Evolutionary conservation across 139 green algal genomes (phyloP).

Genomic region (Volvox reticuliferus): DNA sequence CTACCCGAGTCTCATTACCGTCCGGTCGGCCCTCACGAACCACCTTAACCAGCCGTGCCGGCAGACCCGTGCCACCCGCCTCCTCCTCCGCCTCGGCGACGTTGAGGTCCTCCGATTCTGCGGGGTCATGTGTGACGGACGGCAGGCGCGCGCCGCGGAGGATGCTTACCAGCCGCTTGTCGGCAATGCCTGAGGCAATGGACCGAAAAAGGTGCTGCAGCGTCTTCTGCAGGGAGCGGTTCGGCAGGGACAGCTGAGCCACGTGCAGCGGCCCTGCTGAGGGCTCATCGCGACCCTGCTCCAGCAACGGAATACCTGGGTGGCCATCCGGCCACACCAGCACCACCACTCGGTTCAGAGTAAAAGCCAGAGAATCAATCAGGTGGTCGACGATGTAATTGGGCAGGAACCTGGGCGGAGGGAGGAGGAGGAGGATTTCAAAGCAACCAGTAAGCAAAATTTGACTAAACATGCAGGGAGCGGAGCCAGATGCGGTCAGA

Average conservation of each 20-base stretch:
- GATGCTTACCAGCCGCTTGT: background rate
- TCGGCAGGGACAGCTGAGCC: conserved; percentile 14
- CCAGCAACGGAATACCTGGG: background rate
- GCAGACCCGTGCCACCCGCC: background rate
- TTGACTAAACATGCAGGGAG: background rate
- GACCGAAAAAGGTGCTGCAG: background rate
- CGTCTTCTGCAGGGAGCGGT: conserved; percentile 31
- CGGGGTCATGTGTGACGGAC: background rate
- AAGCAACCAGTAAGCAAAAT: background rate
- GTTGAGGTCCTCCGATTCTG: background rate
- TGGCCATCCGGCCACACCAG: conserved; percentile 30
- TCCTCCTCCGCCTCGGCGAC: background rate
- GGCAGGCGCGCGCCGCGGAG: conserved; percentile 14
- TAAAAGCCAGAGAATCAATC: background rate
- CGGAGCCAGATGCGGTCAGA: too few relatives aligned
- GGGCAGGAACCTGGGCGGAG: conserved; percentile 23
- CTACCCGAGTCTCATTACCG: conserved; percentile 12
- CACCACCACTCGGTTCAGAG: conserved; percentile 7
- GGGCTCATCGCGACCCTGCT: background rate
- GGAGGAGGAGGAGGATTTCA: background rate
- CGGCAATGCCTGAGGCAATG: background rate
- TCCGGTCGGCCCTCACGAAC: conserved; percentile 21
- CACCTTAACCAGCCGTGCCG: conserved; percentile 12
- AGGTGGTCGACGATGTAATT: conserved; percentile 44
- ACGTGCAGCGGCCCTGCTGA: background rate